phyloP scores from a whole-genome alignment of 495 filamentous ascomycete genomes.

The Pyrenopolyporus hunteri region DNA sequence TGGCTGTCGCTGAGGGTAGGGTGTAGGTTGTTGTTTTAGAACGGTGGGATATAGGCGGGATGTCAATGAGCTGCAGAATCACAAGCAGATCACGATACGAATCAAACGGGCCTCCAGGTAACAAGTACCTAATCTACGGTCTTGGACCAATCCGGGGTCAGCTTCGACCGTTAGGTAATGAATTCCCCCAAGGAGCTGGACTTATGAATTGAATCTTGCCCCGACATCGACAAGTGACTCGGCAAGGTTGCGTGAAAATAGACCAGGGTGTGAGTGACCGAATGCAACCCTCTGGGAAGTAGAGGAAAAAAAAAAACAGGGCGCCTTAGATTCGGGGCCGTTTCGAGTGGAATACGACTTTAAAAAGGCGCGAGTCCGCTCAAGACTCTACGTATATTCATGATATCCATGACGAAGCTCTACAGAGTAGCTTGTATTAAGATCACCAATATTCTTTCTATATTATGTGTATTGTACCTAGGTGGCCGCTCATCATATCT shows the following conservation, averaged over 20 bases:
- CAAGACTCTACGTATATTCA: too few species aligned
- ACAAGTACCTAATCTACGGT: slow-evolving; percentile 17
- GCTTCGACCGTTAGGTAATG: too few species aligned
- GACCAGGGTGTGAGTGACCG: slow-evolving; percentile 26
- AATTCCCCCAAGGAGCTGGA: slow-evolving; percentile 3
- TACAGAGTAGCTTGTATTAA: too few species aligned
- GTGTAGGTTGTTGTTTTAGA: slow-evolving; percentile 2
- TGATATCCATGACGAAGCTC: too few species aligned
- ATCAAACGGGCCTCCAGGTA: slow-evolving; percentile 17
- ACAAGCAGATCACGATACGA: slow-evolving; percentile 25
- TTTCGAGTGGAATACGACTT: neutral
- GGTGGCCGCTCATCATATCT: too few species aligned
- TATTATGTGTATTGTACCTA: too few species aligned
- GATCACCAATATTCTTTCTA: too few species aligned
- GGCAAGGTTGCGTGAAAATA: slow-evolving; percentile 24
- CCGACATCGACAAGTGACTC: slow-evolving; percentile 11
- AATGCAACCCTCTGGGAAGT: slow-evolving; percentile 31
- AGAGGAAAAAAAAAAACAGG: neutral
- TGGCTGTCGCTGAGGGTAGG: slow-evolving; percentile 15
- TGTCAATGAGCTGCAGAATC: slow-evolving; percentile 29
- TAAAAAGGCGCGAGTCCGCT: neutral
- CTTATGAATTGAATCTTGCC: slow-evolving; percentile 4
- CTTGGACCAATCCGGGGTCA: slow-evolving; percentile 17
- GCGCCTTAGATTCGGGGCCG: slow-evolving; percentile 1
- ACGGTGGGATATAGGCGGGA: slow-evolving; percentile 5